Percentiles rank a stretch among this genome's conserved stretches.
These are phyloP conservation scores for Panellus pusillus DNA, from an alignment of 768 basidiomycete genomes.

Conservation along the genomic window DNA sequence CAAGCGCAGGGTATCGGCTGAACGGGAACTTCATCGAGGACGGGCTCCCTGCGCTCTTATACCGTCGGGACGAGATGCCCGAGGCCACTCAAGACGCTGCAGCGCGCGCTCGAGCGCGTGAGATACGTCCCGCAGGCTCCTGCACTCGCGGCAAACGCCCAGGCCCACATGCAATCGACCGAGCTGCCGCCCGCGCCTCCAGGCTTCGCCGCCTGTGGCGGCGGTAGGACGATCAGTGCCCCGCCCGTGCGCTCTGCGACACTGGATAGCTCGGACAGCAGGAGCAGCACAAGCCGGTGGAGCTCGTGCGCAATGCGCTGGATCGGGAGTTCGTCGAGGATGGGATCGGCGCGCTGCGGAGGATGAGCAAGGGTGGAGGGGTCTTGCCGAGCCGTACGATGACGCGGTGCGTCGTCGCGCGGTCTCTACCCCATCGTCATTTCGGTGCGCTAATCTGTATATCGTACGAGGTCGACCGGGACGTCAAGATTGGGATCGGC, in stretches of 20 bases:
- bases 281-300: neutral
- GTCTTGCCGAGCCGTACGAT: conserved; percentile 74
- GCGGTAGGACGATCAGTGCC: neutral
- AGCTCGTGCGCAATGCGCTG: conserved; percentile 41
- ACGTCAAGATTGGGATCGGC: conserved; percentile 65
- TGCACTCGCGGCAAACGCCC: neutral
- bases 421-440: too few species aligned
- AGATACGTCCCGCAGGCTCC: neutral
- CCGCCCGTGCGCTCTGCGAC: conserved; percentile 1
- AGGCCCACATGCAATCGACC: neutral
- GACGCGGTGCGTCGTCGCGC: conserved; percentile 43
- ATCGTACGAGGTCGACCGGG: conserved; percentile 68
- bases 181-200: neutral
- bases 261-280: conserved; percentile 3
- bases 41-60: too few species aligned
- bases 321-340: conserved; percentile 64
- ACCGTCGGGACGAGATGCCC: conserved; percentile 64
- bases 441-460: too few species aligned
- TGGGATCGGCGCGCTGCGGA: conserved; percentile 65
- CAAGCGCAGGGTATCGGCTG: too few species aligned
- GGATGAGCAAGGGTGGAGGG: conserved; percentile 48
- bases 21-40: too few species aligned
- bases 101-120: conserved; percentile 57
- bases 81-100: conserved; percentile 78
- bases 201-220: neutral